A percentile compares a stretch with the other conserved stretches of the same genome.
These are phyloP conservation scores for Verticillium isaacii DNA, from an alignment of 2,329 filamentous ascomycete genomes.

Conservation along the genomic window DNA sequence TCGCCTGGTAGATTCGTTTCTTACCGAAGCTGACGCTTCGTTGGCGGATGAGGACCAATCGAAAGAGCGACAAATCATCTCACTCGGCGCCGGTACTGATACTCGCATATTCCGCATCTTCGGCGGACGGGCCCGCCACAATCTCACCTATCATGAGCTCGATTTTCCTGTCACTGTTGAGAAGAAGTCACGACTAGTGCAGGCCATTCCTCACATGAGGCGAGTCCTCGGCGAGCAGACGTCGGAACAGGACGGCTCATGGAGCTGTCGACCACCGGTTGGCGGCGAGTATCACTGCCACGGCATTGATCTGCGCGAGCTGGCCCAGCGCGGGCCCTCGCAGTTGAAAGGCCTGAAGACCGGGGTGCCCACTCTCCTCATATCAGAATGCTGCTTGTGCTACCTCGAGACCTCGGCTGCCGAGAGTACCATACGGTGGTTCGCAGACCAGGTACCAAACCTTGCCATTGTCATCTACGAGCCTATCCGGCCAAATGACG, in stretches of 20 bases:
- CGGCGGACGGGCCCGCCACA: conserved; percentile 28
- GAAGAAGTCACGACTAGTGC: conserved; percentile 55
- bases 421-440: conserved; percentile 58
- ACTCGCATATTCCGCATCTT: conserved; percentile 80
- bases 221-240: conserved; percentile 30
- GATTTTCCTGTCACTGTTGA: conserved; percentile 76
- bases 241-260: conserved; percentile 27
- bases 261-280: conserved; percentile 34
- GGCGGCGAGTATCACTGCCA: conserved; percentile 51
- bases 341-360: conserved; percentile 37
- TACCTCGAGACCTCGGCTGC: conserved; percentile 71
- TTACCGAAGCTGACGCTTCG: conserved; percentile 32
- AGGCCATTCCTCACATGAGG: conserved; percentile 39
- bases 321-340: conserved; percentile 20
- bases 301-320: conserved; percentile 8
- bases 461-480: conserved; percentile 75
- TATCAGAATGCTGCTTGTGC: conserved; percentile 94
- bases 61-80: conserved; percentile 66
- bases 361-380: conserved; percentile 70
- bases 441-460: conserved; percentile 45
- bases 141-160: conserved; percentile 81
- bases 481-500: conserved; percentile 75
- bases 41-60: background rate
- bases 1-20: conserved; percentile 66
- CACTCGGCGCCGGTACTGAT: conserved; percentile 89